Evolutionary conservation across 345 rosid genomes (phyloP).

Genomic region (Dipteronia sinensis): DNA sequence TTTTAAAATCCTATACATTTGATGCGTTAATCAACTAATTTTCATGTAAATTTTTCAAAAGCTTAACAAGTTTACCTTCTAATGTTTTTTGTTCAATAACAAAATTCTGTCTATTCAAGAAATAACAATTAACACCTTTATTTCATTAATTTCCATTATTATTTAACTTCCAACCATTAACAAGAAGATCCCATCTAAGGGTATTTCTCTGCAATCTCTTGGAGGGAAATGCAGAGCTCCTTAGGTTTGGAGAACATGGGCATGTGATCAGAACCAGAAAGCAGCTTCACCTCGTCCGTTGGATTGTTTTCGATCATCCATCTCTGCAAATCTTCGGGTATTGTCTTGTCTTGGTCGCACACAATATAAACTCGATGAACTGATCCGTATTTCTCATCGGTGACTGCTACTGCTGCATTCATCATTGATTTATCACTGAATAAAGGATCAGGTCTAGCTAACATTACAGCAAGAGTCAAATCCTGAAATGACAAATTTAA

Average conservation of each 20-base stretch:
- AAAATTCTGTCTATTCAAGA: no score
- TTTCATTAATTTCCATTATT: no score
- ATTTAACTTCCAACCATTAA: no score
- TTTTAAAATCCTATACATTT: no score
- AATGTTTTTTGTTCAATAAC: no score
- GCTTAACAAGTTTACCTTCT: no score
- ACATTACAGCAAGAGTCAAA: constrained; percentile 31
- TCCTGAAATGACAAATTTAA: constrained; percentile 25
- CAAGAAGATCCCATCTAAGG: no score
- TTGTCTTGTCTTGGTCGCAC: constrained; percentile 28
- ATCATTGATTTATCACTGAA: neutral
- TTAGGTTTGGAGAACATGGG: constrained; percentile 39
- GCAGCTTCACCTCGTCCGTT: constrained; percentile 31
- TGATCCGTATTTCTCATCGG: constrained; percentile 32
- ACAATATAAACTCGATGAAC: constrained; percentile 36
- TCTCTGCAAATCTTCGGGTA: constrained; percentile 22
- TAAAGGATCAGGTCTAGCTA: constrained; percentile 27
- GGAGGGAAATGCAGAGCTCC: constrained; percentile 33
- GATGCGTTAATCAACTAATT: no score
- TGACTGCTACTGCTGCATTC: constrained; percentile 12
- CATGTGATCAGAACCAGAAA: constrained; percentile 50
- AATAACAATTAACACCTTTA: no score
- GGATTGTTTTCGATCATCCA: constrained; percentile 44
- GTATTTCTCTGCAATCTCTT: neutral
- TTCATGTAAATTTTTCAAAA: no score